Base-by-base conservation (phyloP, 169 alveolate species). In the Cryptosporidium sp. region DNA sequence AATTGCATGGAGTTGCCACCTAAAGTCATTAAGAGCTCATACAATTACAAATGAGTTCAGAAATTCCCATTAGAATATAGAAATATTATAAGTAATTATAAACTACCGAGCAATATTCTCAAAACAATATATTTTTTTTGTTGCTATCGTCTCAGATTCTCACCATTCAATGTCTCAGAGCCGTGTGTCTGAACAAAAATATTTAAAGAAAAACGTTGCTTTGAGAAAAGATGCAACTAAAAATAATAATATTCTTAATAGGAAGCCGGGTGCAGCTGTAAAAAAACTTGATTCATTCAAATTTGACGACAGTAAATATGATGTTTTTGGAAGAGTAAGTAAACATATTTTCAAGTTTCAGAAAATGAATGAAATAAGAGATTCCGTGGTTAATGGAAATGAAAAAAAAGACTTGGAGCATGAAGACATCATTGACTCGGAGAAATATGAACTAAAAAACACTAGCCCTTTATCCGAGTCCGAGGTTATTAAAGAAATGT, bases 401-500 rank as follows among this genome's bases (percentile, higher is more conserved):
- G 86, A 80, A 48, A 62, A 58, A 35, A 80, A 39, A 65, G 45
- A 35, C 39, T 18, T 71, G 8, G 33, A 50, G 33, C 33, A 12
- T 6, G 65, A 18, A 23, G 26, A 39, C 2, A 69, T 58, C 33
- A 37, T 9, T 16, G 74, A 41, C 6, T 23, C 39, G 16, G 37
- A 14, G 21, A 21, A 39, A 48, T 33, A n/a, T 51, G n/a, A 29
- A 39, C 0, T 12, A 12, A 69, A 41, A n/a, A 35, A 29, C 48
- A 55, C 4, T 26, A 35, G 71, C 14, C 23, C 71, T n/a, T 21
- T 31, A 14, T 80, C 89, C 8, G 89, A 80, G 55, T 37, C 89
- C 2, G 89, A 80, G 6, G 16, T 35, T 26, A 62, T 80, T 18
- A 80, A 80, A 86, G 93, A 91, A 70, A 75, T 94, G 74, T 92